These are phyloP conservation scores for Apiotrichum mycotoxinovorans DNA, from an alignment of 1,284 basidiomycete genomes.

Conservation along the genomic window DNA sequence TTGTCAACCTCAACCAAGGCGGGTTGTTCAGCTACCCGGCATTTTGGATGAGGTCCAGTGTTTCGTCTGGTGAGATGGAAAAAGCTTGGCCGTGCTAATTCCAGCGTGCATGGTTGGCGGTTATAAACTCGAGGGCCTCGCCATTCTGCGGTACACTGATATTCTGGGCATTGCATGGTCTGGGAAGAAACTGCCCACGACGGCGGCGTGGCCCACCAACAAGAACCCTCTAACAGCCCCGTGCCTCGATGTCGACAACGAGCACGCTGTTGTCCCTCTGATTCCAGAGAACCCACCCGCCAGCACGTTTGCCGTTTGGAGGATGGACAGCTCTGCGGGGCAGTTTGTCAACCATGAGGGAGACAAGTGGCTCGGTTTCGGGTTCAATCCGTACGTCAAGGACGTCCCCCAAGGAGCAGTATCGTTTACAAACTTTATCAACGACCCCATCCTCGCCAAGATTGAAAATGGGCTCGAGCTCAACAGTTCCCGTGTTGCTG, in stretches of 20 bases:
- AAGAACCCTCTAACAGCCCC: slow-evolving; percentile 1
- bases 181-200: background rate
- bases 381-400: slow-evolving; percentile 19
- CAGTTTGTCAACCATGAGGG: slow-evolving; percentile 17
- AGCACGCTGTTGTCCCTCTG: slow-evolving; percentile 26
- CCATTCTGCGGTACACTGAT: slow-evolving; percentile 28
- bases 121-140: background rate
- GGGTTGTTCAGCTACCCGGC: slow-evolving; percentile 17
- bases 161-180: background rate
- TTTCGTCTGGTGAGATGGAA: slow-evolving; percentile 16
- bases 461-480: background rate
- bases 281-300: slow-evolving; percentile 22
- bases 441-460: background rate
- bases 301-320: slow-evolving; percentile 14
- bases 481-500: slow-evolving; percentile 9
- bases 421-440: slow-evolving; percentile 25
- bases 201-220: background rate
- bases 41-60: slow-evolving; percentile 38
- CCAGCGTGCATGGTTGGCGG: slow-evolving; percentile 7
- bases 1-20: slow-evolving; percentile 37
- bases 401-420: slow-evolving; percentile 20
- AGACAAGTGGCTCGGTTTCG: slow-evolving; percentile 16
- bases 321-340: slow-evolving; percentile 27
- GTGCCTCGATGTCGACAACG: slow-evolving; percentile 30
- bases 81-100: too few relatives aligned